A percentile compares a stretch with the other conserved stretches of the same genome.
phyloP scores from a whole-genome alignment of 305 asterid species.

The Rubia tinctorum region DNA sequence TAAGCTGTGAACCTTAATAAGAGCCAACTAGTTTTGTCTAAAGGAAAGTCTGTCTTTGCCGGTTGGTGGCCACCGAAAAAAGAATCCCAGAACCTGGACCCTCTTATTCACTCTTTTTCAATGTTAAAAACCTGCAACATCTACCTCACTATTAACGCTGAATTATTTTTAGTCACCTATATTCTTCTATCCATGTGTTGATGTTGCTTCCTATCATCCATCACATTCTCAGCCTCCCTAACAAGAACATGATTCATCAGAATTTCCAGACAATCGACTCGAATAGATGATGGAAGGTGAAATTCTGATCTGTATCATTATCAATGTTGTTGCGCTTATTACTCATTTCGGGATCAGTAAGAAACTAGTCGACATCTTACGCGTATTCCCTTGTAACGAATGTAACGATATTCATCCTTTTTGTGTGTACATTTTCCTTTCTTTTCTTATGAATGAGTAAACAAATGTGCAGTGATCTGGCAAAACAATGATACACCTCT shows the following conservation, averaged over 20 bases:
- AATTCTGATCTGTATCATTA: background rate
- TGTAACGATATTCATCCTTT: background rate
- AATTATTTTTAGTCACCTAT: background rate
- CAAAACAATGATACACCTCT: too few species aligned
- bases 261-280: background rate
- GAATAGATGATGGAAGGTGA: background rate
- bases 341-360: too few species aligned
- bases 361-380: too few species aligned
- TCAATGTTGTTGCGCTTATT: too few species aligned
- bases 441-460: background rate
- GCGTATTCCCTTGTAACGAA: too few species aligned
- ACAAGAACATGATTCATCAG: background rate
- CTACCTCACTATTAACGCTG: background rate
- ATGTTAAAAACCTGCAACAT: background rate
- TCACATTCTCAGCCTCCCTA: background rate
- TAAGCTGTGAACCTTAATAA: background rate
- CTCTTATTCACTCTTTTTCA: background rate
- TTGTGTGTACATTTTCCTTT: background rate
- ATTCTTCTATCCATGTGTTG: conserved; percentile 3
- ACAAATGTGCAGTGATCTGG: background rate
- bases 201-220: background rate
- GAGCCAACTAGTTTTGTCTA: conserved; percentile 16
- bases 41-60: conserved; percentile 21
- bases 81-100: background rate
- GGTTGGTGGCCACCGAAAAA: conserved; percentile 12